phyloP scores from a whole-genome alignment of 2,329 filamentous ascomycete genomes.

The Beauveria bassiana region DNA sequence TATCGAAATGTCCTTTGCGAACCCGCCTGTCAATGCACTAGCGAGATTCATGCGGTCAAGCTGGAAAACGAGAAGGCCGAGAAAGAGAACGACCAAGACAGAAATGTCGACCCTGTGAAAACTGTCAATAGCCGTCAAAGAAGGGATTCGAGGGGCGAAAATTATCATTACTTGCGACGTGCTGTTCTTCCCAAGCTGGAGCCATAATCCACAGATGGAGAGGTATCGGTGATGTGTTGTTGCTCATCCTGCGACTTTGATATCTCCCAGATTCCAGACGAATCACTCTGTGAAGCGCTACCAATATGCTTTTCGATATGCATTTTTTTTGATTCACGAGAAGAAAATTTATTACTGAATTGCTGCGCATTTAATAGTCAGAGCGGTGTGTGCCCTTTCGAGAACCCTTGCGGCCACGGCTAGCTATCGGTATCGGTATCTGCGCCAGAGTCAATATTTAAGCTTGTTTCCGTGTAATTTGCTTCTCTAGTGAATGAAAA shows the following conservation, averaged over 20 bases:
- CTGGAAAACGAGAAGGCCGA: conserved; percentile 44
- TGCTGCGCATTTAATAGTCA: background rate
- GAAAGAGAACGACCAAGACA: conserved; percentile 39
- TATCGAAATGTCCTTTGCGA: conserved; percentile 34
- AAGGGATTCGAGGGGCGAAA: no score
- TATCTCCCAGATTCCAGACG: background rate
- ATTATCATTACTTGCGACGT: background rate
- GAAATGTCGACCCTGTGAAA: conserved; percentile 29
- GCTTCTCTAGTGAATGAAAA: background rate
- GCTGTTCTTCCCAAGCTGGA: background rate
- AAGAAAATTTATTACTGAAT: no score
- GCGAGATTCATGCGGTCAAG: conserved; percentile 46
- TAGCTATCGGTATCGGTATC: background rate
- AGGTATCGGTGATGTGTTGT: background rate
- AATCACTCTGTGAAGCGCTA: background rate
- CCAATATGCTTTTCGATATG: background rate
- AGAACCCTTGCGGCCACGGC: background rate
- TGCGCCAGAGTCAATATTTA: background rate
- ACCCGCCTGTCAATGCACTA: conserved; percentile 41
- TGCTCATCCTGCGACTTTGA: background rate
- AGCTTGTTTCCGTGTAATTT: background rate
- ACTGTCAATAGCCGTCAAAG: background rate
- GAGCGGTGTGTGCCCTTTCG: background rate
- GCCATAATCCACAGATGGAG: background rate
- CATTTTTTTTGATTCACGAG: background rate